Conservation (phyloP, 805 yeast genomes). For the Candida boidinii region DNA sequence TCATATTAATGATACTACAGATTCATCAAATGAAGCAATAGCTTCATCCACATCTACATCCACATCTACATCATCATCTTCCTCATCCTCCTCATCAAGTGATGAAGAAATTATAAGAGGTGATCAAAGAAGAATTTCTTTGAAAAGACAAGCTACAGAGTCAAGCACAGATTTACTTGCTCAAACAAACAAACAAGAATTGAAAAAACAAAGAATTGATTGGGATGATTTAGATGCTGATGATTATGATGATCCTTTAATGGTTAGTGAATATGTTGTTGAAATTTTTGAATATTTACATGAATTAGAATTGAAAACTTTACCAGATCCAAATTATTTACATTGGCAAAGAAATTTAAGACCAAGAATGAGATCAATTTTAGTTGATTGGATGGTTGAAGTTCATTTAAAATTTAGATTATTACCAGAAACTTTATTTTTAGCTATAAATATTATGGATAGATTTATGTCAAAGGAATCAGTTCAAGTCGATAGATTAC, state of each 20-base stretch:
- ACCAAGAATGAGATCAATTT: conserved; percentile 77
- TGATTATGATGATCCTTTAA: conserved; percentile 64
- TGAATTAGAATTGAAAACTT: conserved; percentile 60
- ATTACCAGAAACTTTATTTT: conserved; percentile 75
- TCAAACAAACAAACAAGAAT: conserved; percentile 15
- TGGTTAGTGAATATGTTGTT: conserved; percentile 88
- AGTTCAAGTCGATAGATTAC: conserved; percentile 72
- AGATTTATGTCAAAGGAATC: conserved; percentile 69
- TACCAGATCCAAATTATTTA: conserved; percentile 66
- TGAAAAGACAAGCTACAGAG: conserved; percentile 51
- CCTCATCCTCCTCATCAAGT: conserved; percentile 20
- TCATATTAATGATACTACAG: conserved; percentile 87
- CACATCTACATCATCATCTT: conserved; percentile 21
- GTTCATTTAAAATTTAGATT: conserved; percentile 79
- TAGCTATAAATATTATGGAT: conserved; percentile 83
- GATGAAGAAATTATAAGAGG: conserved; percentile 11
- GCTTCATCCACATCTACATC: conserved; percentile 26
- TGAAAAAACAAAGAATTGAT: conserved; percentile 27
- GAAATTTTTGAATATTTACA: conserved; percentile 80
- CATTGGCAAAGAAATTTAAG: conserved; percentile 56
- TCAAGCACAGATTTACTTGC: conserved; percentile 32
- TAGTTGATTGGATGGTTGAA: conserved; percentile 92
- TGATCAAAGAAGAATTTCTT: conserved; percentile 23
- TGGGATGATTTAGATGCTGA: conserved; percentile 74
- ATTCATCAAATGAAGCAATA: conserved; percentile 24